These are phyloP conservation scores for Camellia granthamiana DNA, from an alignment of 148 eudicot species.

Conservation along the genomic window DNA sequence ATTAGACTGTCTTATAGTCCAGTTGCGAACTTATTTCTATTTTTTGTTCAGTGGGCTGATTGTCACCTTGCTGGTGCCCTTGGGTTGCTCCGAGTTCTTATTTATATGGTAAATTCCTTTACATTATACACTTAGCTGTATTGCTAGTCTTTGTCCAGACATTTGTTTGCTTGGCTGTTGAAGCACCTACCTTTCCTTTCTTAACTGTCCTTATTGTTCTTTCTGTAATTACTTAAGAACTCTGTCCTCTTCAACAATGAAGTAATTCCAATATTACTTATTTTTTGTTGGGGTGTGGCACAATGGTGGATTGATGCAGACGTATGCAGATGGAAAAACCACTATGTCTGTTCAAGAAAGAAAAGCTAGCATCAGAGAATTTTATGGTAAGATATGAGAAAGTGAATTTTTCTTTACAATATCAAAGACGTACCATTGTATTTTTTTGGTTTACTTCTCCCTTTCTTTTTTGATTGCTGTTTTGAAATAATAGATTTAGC, in stretches of 20 bases:
- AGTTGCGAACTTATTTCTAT: slow-evolving; percentile 28
- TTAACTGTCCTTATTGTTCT: background rate
- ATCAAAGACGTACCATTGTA: background rate
- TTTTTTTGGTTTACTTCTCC: background rate
- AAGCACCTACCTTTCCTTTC: background rate
- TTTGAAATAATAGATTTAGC: background rate
- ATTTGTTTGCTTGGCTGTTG: background rate
- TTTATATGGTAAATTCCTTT: slow-evolving; percentile 29
- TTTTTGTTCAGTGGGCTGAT: slow-evolving; percentile 35
- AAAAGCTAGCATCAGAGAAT: slow-evolving; percentile 65
- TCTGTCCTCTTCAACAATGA: background rate
- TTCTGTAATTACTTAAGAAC: background rate
- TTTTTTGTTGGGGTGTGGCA: background rate
- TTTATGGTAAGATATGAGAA: slow-evolving; percentile 40
- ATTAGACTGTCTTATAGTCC: slow-evolving; percentile 35
- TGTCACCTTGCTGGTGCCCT: slow-evolving; percentile 37
- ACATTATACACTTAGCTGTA: background rate
- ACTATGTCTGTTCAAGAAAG: slow-evolving; percentile 63
- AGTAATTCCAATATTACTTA: slow-evolving; percentile 8
- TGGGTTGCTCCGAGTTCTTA: slow-evolving; percentile 34
- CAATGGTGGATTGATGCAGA: slow-evolving; percentile 36
- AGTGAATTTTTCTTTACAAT: background rate
- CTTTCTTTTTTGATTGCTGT: background rate
- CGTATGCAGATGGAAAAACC: slow-evolving; percentile 57
- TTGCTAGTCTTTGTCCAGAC: background rate